phyloP scores from a whole-genome alignment of 164 flowering plant species.

The Akebia trifoliata region DNA sequence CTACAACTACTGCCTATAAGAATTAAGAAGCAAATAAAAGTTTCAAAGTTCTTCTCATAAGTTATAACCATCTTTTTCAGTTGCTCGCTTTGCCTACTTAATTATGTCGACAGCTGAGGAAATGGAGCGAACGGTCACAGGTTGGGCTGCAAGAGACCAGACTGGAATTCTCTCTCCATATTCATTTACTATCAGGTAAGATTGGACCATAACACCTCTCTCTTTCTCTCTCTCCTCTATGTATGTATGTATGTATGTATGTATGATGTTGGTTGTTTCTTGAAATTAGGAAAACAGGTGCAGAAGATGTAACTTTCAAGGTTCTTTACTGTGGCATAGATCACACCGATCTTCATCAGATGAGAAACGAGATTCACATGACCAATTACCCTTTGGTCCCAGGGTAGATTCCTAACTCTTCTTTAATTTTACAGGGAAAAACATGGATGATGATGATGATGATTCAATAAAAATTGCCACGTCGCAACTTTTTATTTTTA shows the following conservation, averaged over 20 bases:
- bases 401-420: too few species aligned
- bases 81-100: neutral
- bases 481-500: too few species aligned
- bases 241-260: constrained; percentile 9
- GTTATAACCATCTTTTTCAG: neutral
- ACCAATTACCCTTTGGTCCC: constrained; percentile 51
- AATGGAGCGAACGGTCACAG: constrained; percentile 40
- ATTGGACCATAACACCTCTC: constrained; percentile 9
- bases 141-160: constrained; percentile 55
- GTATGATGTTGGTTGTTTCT: neutral
- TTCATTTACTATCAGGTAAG: constrained; percentile 37
- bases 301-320: constrained; percentile 42
- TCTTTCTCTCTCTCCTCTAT: constrained; percentile 44
- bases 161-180: constrained; percentile 46
- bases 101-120: neutral
- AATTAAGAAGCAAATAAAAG: too few species aligned
- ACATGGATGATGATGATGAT: too few species aligned
- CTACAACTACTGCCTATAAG: too few species aligned
- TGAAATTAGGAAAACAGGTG: constrained; percentile 35
- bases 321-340: constrained; percentile 52
- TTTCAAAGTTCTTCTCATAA: too few species aligned
- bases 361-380: constrained; percentile 30
- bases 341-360: constrained; percentile 61
- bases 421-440: too few species aligned
- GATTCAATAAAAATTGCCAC: too few species aligned